These are phyloP conservation scores for Cerioporus squamosus DNA, from an alignment of 1,284 basidiomycete genomes.

Conservation along the genomic window DNA sequence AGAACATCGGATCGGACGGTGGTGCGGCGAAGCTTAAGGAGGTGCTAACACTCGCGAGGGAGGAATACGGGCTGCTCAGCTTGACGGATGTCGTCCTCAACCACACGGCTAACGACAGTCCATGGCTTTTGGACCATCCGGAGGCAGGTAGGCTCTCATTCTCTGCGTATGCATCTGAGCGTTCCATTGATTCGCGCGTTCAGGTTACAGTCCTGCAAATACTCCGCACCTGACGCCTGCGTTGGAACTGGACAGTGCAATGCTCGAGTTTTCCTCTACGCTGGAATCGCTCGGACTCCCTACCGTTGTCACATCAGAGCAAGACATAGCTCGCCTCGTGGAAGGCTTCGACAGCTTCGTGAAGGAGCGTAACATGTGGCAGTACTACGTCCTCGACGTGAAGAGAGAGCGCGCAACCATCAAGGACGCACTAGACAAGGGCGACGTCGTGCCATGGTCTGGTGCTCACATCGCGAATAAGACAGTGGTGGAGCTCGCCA, in stretches of 20 bases:
- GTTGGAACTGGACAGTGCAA: slow-evolving; percentile 84
- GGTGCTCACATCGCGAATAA: slow-evolving; percentile 62
- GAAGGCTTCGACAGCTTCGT: slow-evolving; percentile 65
- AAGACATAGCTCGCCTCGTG: slow-evolving; percentile 73
- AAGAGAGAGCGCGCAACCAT: slow-evolving; percentile 60
- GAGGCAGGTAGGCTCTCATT: slow-evolving; percentile 75
- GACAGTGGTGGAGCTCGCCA: slow-evolving; percentile 70
- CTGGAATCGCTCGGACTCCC: slow-evolving; percentile 76
- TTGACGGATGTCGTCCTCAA: slow-evolving; percentile 95
- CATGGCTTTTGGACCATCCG: slow-evolving; percentile 91
- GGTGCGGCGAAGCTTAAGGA: slow-evolving; percentile 62
- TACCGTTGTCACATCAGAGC: slow-evolving; percentile 60
- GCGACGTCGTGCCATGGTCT: slow-evolving; percentile 55
- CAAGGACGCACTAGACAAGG: slow-evolving; percentile 51
- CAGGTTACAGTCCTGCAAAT: slow-evolving; percentile 88
- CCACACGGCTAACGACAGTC: slow-evolving; percentile 91
- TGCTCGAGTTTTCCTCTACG: slow-evolving; percentile 78
- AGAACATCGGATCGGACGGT: slow-evolving; percentile 50
- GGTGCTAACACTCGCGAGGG: slow-evolving; percentile 70
- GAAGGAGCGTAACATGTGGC: slow-evolving; percentile 79
- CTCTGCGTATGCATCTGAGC: slow-evolving; percentile 4
- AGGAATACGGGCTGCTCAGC: slow-evolving; percentile 86
- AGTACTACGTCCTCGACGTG: slow-evolving; percentile 89
- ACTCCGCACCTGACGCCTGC: slow-evolving; percentile 90
- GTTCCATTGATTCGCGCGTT: not conserved